Base-by-base conservation (phyloP, 768 basidiomycete genomes). In the Phlebiopsis flavidoalba region DNA sequence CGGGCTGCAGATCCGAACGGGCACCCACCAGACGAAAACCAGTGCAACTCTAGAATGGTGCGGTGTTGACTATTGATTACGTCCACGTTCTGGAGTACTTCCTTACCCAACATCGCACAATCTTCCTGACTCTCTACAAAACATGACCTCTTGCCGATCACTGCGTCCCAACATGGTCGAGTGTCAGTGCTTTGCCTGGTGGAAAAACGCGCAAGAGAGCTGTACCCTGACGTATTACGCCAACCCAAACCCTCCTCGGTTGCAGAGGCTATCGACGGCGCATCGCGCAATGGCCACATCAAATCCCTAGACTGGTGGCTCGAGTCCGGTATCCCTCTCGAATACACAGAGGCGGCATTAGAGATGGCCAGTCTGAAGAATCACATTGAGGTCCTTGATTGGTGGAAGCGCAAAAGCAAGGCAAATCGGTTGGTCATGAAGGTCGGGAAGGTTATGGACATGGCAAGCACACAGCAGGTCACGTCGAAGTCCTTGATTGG, bases 391-490 rank as follows among this genome's bases (percentile, higher is more conserved):
- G 85, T 91, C 5, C 80, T 94, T 47, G 86, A 89, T 37, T 94
- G 92, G 92, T 94, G 91, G 92, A 85, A 86, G 64, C 75, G 76
- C 50, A 85, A 87, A 61, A 75, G 58, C 26, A 58, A 83, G 64
- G 70, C 71, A 35, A 72, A 71, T 49, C 75, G 77, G 3, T 74
- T 92, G 35, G 81, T 83, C 11, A 83, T 94, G 65, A 92, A 91
- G 71, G 84, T 93, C 22, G 92, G 92, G 2, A 85, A 89, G 43
- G 88, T 86, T 21, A 89, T 94, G 83, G 92, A 94, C 69, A 85
- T 86, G 79, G 92, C 93, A 12, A 88, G 87, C 67, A 87, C 67
- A 87, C 83, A 17, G 87, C 89, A 7, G 90, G 90, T 0, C 82
- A 90, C 65, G 85, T 90, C 43, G 78, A 82, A 19, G 87, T 84